Evolutionary conservation across 179 eudicot species (phyloP).

Genomic region (Silene coronaria): DNA sequence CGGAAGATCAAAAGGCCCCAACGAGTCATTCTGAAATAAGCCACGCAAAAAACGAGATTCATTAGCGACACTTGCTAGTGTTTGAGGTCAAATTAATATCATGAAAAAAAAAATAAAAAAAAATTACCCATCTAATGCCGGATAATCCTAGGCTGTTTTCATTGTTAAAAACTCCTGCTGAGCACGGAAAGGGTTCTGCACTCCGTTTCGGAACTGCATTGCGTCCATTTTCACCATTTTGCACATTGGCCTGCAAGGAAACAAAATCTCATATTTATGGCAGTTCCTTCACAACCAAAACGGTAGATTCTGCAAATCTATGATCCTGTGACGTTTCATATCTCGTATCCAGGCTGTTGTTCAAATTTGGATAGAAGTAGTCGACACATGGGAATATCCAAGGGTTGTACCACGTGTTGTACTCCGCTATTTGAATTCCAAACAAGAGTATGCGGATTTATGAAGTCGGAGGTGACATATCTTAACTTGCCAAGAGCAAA

Average conservation of each 20-base stretch:
- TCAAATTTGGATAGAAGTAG: background rate
- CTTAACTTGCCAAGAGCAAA: background rate
- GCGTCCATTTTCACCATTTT: background rate
- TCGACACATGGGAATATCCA: background rate
- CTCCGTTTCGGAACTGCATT: slow-evolving; percentile 31
- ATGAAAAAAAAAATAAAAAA: background rate
- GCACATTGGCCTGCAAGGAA: slow-evolving; percentile 17
- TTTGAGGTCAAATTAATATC: background rate
- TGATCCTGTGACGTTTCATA: background rate
- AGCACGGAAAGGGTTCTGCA: slow-evolving; percentile 31
- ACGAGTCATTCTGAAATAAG: slow-evolving; percentile 37
- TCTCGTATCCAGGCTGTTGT: background rate
- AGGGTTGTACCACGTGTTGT: background rate
- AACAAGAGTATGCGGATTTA: background rate
- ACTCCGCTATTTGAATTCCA: background rate
- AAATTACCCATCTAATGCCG: slow-evolving; percentile 43
- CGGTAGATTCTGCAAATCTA: background rate
- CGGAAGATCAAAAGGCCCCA: slow-evolving; percentile 43
- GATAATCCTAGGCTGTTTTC: slow-evolving; percentile 48
- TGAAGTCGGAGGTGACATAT: background rate
- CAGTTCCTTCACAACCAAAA: background rate
- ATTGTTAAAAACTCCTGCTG: slow-evolving; percentile 26
- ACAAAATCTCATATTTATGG: background rate
- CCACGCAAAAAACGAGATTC: background rate
- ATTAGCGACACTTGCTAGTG: background rate